phyloP scores from a whole-genome alignment of 2,329 filamentous ascomycete genomes.

The Calycina herbarum region DNA sequence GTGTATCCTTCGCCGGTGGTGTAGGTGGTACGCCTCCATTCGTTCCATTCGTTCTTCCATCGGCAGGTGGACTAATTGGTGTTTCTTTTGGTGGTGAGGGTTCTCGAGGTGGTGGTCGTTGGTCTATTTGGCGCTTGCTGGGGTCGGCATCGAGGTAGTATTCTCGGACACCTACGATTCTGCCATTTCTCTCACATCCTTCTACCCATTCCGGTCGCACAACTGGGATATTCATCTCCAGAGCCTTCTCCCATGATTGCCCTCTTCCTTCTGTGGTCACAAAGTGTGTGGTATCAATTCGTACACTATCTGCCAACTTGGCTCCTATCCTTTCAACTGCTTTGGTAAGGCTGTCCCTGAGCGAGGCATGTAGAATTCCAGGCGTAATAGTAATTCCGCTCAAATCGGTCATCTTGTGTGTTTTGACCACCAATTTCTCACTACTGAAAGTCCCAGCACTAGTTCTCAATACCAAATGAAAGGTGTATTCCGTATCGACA shows the following conservation, averaged over 20 bases:
- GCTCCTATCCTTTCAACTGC: slow-evolving; percentile 89
- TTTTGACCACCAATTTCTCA: slow-evolving; percentile 81
- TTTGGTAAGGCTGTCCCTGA: slow-evolving; percentile 69
- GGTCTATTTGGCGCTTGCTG: slow-evolving; percentile 35
- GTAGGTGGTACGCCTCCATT: slow-evolving; percentile 32
- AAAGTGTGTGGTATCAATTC: slow-evolving; percentile 98
- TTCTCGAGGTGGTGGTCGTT: slow-evolving; percentile 16
- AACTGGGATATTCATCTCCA: slow-evolving; percentile 96
- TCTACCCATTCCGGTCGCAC: slow-evolving; percentile 97
- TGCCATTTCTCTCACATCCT: slow-evolving; percentile 89
- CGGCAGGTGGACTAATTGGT: slow-evolving; percentile 25
- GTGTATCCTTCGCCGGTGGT: slow-evolving; percentile 34
- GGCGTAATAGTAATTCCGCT: slow-evolving; percentile 93
- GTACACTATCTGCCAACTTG: slow-evolving; percentile 83
- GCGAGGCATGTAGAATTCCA: slow-evolving; percentile 74
- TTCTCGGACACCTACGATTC: slow-evolving; percentile 89
- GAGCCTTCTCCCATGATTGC: slow-evolving; percentile 89
- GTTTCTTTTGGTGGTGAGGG: slow-evolving; percentile 21
- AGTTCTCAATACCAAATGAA: slow-evolving; percentile 88
- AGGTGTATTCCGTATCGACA: slow-evolving; percentile 95
- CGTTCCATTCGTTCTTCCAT: slow-evolving; percentile 25
- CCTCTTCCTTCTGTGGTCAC: slow-evolving; percentile 93
- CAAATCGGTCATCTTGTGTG: slow-evolving; percentile 98
- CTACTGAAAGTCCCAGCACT: slow-evolving; percentile 84
- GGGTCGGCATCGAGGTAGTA: slow-evolving; percentile 89